These are phyloP conservation scores for Pseudocohnilembus persalinus DNA, from an alignment of 169 alveolate species.

Conservation along the genomic window DNA sequence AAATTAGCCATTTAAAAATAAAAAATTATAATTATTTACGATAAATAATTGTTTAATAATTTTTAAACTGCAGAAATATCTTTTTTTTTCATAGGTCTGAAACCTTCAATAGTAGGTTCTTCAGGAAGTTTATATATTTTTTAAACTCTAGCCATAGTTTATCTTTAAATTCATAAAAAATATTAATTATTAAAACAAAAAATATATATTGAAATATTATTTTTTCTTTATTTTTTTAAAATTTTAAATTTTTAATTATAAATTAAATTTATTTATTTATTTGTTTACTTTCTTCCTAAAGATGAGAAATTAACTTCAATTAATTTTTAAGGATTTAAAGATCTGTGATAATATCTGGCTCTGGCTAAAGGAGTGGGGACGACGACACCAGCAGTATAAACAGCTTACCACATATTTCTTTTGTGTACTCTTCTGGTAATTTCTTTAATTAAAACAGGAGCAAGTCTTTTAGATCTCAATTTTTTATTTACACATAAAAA, in stretches of 20 bases:
- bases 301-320: slow-evolving; percentile 76
- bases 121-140: slow-evolving; percentile 85
- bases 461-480: slow-evolving; percentile 95
- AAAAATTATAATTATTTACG: no score
- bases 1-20: background rate
- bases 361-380: slow-evolving; percentile 95
- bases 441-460: slow-evolving; percentile 94
- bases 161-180: slow-evolving; percentile 19
- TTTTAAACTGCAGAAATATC: slow-evolving; percentile 86
- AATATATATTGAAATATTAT: no score
- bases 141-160: slow-evolving; percentile 89
- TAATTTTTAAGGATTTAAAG: slow-evolving; percentile 84
- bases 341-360: slow-evolving; percentile 90
- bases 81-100: slow-evolving; percentile 88
- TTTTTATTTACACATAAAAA: slow-evolving; percentile 98
- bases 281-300: slow-evolving; percentile 1
- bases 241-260: no score
- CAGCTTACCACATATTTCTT: slow-evolving; percentile 96
- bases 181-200: no score
- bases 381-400: slow-evolving; percentile 97
- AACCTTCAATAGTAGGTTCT: slow-evolving; percentile 66
- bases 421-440: slow-evolving; percentile 96
- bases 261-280: no score
- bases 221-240: no score
- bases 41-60: slow-evolving; percentile 69